Evolutionary conservation across 257 asterid genomes (phyloP).

Genomic region (Solanum medicagineum): DNA sequence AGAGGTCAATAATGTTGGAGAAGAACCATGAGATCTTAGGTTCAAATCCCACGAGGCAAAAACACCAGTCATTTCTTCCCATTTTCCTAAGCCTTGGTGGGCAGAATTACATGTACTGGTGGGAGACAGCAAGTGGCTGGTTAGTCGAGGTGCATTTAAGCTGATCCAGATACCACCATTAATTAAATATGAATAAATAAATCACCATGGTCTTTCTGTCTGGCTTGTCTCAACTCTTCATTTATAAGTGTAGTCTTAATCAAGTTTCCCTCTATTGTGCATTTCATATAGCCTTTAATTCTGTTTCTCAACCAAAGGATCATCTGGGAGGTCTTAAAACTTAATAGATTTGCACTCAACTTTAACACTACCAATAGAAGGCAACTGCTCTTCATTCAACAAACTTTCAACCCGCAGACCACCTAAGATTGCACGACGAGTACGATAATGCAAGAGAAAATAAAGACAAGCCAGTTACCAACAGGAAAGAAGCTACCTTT

Average conservation of each 20-base stretch:
- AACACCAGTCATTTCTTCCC: background rate
- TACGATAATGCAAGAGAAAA: background rate
- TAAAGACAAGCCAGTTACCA: background rate
- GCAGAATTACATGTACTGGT: background rate
- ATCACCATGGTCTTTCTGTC: background rate
- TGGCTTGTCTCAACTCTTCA: background rate
- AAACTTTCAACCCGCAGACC: background rate
- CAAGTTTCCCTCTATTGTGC: background rate
- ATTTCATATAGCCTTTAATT: background rate
- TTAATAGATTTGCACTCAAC: background rate
- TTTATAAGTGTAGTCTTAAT: background rate
- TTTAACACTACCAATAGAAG: background rate
- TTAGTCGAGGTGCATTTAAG: background rate
- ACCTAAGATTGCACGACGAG: background rate
- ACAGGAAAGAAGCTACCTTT: slow-evolving; percentile 27
- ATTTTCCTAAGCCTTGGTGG: background rate
- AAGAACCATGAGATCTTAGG: background rate
- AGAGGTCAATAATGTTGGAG: background rate
- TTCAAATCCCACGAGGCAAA: background rate
- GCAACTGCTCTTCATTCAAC: background rate
- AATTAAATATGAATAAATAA: background rate
- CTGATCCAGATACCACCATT: background rate
- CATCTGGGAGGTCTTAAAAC: background rate
- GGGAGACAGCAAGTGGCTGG: background rate
- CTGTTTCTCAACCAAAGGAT: background rate